Evolutionary conservation across 2,329 filamentous ascomycete genomes (phyloP), one percentile per base, ranked within the genome.

Genomic region (Fusarium sp.): DNA sequence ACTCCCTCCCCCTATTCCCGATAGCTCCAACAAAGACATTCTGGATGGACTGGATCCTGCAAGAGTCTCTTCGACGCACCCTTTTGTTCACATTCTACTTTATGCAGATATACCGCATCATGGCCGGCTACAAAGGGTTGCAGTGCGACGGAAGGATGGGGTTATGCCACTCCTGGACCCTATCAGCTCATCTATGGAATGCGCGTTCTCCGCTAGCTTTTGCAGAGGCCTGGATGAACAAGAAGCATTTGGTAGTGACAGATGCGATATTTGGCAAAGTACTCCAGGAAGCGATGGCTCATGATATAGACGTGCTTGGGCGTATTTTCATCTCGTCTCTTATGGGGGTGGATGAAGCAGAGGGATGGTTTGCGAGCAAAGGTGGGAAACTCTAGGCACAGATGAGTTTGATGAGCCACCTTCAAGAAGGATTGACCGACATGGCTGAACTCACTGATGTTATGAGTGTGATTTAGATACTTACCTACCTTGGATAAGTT

Each of bases 31-130:
- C 84, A 2, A 82, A 81, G 20, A 72, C 81, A 0, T 87, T 87
- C 52, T 91, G 88, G 88, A 77, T 80, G 9, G 81, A 82, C 2
- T 91, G 87, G 86, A 79, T 88, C 4, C 81, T 89, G 22, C 84
- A 88, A 12, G 89, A 91, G 75, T 89, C 88, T 0, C 81, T 85
- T 1, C 84, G 88, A 3, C 85, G 89, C 17, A 90, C 88, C 0
- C 81, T 87, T 0, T 79, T 90, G 2, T 81, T 87, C 14, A 78
- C 84, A 0, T 86, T 86, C 70, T 88, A 87, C 50, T 83, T 89
- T 62, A 61, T 83, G 20, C 81, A 84, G 56, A 69, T 79, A 14
- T 84, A 85, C 66, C 79, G 81, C 2, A 70, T 83, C 17, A 69
- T 86, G n/a, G 66, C 79, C 2, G 81, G 80, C 3, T 71, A 76